Evolutionary conservation across 1,284 basidiomycete species (phyloP).

Genomic region (Ganoderma sinense): DNA sequence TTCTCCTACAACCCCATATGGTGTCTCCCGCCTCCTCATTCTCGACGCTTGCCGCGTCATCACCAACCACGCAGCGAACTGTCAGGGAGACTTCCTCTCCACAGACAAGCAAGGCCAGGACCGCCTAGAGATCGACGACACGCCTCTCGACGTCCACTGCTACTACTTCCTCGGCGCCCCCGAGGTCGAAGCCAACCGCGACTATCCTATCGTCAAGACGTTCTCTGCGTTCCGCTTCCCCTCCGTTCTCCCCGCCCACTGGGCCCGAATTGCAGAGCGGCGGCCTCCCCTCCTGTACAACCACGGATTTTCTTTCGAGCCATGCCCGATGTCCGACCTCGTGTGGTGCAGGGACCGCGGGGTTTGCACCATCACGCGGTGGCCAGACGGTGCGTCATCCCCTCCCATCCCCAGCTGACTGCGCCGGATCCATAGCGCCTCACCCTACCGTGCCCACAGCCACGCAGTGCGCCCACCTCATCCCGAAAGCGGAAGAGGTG

Average conservation of each 20-base stretch:
- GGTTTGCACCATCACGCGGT: neutral
- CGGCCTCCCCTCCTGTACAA: neutral
- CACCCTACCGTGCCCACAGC: neutral
- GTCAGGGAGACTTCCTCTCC: neutral
- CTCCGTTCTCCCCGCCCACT: neutral
- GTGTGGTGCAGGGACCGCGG: neutral
- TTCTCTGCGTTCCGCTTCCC: neutral
- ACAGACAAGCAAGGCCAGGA: neutral
- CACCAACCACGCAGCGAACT: neutral
- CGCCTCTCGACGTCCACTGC: neutral
- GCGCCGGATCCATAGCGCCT: too few species aligned
- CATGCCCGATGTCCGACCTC: neutral
- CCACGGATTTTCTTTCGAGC: too few species aligned
- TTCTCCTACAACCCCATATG: neutral
- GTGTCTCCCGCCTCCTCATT: neutral
- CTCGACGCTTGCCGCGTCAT: neutral
- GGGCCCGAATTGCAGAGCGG: neutral
- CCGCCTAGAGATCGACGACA: neutral
- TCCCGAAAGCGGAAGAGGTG: neutral
- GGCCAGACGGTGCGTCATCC: neutral
- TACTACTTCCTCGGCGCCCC: neutral
- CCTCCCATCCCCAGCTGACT: too few species aligned
- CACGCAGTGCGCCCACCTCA: neutral
- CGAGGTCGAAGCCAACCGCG: neutral
- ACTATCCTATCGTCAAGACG: neutral